A percentile compares a stretch with the other conserved stretches of the same genome.
These are phyloP conservation scores for Termitomyces eurrhizus DNA, from an alignment of 768 basidiomycete genomes.

Conservation along the genomic window DNA sequence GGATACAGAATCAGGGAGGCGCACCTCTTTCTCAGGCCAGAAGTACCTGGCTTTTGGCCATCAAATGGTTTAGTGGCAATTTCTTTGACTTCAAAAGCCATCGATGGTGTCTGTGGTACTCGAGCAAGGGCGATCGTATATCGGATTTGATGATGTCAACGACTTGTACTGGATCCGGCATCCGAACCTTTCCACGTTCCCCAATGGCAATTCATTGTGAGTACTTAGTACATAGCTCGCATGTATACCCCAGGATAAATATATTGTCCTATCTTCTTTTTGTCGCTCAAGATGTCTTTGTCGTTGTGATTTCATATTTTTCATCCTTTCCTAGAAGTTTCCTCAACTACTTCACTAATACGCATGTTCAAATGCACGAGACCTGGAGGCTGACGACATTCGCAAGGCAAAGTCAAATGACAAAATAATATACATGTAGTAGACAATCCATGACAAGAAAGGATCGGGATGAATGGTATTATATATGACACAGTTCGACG, in stretches of 20 bases:
- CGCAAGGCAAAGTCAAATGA: background rate
- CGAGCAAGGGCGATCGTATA: background rate
- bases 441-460: background rate
- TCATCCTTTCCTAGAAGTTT: background rate
- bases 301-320: background rate
- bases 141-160: conserved; percentile 14
- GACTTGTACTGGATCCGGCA: background rate
- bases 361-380: background rate
- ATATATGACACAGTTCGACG: background rate
- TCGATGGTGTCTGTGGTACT: conserved; percentile 18
- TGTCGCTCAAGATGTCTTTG: background rate
- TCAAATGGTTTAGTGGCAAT: conserved; percentile 84
- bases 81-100: conserved; percentile 55
- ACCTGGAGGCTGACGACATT: background rate
- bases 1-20: conserved; percentile 15
- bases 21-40: conserved; percentile 93
- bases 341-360: background rate
- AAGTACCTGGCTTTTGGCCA: conserved; percentile 97
- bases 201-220: too few relatives aligned
- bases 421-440: background rate
- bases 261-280: too few relatives aligned
- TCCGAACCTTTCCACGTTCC: background rate
- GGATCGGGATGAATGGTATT: background rate
- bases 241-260: too few relatives aligned
- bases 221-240: too few relatives aligned